Evolutionary conservation across 2,329 filamentous ascomycete species (phyloP), one percentile per base, ranked within the genome.

Genomic region (Neonectria sp.): DNA sequence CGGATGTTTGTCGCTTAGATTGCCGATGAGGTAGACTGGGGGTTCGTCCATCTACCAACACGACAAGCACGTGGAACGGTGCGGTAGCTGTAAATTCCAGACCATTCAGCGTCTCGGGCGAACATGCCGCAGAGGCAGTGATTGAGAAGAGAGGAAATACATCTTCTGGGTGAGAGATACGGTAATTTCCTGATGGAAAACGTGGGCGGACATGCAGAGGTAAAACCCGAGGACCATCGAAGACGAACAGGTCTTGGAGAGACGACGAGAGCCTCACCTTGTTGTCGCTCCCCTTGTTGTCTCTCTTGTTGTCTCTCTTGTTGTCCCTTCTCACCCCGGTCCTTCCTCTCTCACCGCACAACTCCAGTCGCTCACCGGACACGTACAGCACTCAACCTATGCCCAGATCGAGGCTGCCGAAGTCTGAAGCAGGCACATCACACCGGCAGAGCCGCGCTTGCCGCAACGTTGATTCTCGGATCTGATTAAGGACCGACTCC

Each of bases 381-480:
- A n/a, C 13, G 17, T 40, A 40, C 37, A 40, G 8, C 37, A 6
- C 15, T 40, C 37, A 17, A 40, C 37, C 17, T 40, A n/a, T 21
- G 21, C 21, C 21, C 37, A 40, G 37, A 48, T 15, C 37, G 27
- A 48, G 21, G 27, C 29, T 25, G 25, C 13, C 40, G 40, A 51
- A 33, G 27, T 33, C 9, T 9, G 6, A 49, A 55, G 33, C 27
- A 33, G 25, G n/a, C 24, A 52, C 21, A 69, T 72, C 68, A 72
- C 67, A 72, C 67, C 29, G 48, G 53, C 61, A 59, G 68, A 70
- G 63, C 69, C 56, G 55, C 43, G 64, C 70, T 58, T 67, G 60
- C 43, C 60, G 33, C 64, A 68, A 66, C 63, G 49, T 21, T 5
- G n/a, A 24, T 31, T 33, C 4, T 9, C n/a, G 49, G 21, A 52